Evolutionary conservation across 257 asterid species (phyloP).

Genomic region (Prunella vulgaris): DNA sequence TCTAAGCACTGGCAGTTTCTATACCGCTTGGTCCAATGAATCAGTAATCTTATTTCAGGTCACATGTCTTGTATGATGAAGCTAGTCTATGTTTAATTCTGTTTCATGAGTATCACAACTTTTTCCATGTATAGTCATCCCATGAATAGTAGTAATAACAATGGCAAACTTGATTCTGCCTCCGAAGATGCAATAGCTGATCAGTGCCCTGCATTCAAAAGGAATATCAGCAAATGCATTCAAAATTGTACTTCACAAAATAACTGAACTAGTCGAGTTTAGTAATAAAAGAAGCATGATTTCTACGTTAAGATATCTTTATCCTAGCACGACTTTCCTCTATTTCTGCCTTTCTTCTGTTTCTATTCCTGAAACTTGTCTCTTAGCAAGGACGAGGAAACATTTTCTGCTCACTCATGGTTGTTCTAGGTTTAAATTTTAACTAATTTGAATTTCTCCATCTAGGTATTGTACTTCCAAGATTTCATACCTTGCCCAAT

Average conservation of each 20-base stretch:
- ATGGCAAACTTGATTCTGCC: slow-evolving; percentile 3
- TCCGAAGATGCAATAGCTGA: neutral
- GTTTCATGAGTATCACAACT: neutral
- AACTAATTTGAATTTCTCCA: slow-evolving; percentile 13
- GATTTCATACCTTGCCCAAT: slow-evolving; percentile 66
- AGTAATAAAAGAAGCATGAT: neutral
- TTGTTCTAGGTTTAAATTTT: neutral
- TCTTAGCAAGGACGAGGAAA: neutral
- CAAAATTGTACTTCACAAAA: neutral
- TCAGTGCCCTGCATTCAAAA: neutral
- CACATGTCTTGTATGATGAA: neutral
- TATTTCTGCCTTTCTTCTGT: neutral
- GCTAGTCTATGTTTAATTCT: neutral
- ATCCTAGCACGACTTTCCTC: neutral
- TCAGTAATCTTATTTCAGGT: neutral
- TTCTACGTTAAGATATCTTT: neutral
- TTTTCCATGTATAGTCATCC: neutral
- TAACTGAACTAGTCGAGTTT: neutral
- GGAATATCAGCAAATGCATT: neutral
- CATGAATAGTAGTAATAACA: neutral
- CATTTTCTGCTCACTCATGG: neutral
- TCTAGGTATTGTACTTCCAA: slow-evolving; percentile 61
- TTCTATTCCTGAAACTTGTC: neutral
- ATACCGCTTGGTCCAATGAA: neutral
- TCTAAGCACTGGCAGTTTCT: neutral